A percentile compares a stretch with the other conserved stretches of the same genome.
Evolutionary conservation across 1,284 basidiomycete species (phyloP).

Genomic region (Nidula niveotomentosa): DNA sequence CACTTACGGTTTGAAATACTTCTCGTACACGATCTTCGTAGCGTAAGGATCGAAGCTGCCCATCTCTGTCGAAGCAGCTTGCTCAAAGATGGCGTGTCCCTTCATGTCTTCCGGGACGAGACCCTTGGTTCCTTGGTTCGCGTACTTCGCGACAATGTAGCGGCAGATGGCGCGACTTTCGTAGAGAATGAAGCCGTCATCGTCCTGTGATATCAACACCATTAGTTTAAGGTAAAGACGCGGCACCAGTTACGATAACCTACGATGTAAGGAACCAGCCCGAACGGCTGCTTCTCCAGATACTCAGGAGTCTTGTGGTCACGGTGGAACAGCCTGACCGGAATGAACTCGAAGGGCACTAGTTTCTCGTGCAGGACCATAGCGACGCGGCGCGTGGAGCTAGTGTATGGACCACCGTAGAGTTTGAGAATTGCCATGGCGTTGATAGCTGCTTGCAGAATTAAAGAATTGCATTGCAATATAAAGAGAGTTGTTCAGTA

Average conservation of each 20-base stretch:
- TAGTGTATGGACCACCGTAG: constrained; percentile 38
- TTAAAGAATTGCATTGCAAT: too few relatives aligned
- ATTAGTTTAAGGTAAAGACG: constrained; percentile 7
- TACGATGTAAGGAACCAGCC: constrained; percentile 62
- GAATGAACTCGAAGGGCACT: constrained; percentile 45
- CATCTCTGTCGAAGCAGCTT: constrained; percentile 53
- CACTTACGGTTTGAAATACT: constrained; percentile 42
- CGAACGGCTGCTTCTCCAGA: constrained; percentile 56
- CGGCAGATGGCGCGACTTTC: constrained; percentile 53
- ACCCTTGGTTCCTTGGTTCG: constrained; percentile 20
- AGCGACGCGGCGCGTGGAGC: constrained; percentile 41
- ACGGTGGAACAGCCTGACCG: constrained; percentile 36
- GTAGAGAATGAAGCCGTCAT: constrained; percentile 39
- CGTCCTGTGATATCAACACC: constrained; percentile 24
- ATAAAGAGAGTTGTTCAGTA: too few relatives aligned
- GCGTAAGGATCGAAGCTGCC: constrained; percentile 50
- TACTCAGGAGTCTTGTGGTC: constrained; percentile 46
- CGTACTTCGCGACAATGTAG: constrained; percentile 42
- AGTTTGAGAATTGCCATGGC: constrained; percentile 47
- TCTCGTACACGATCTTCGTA: constrained; percentile 37
- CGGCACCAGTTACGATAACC: constrained; percentile 15
- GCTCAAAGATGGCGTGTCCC: constrained; percentile 49
- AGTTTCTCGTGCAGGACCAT: constrained; percentile 46
- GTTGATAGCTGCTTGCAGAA: too few relatives aligned
- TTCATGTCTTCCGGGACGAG: constrained; percentile 33